Evolutionary conservation across 768 basidiomycete genomes (phyloP), one percentile per base, ranked within the genome.

Genomic region (Collybiopsis confluens): DNA sequence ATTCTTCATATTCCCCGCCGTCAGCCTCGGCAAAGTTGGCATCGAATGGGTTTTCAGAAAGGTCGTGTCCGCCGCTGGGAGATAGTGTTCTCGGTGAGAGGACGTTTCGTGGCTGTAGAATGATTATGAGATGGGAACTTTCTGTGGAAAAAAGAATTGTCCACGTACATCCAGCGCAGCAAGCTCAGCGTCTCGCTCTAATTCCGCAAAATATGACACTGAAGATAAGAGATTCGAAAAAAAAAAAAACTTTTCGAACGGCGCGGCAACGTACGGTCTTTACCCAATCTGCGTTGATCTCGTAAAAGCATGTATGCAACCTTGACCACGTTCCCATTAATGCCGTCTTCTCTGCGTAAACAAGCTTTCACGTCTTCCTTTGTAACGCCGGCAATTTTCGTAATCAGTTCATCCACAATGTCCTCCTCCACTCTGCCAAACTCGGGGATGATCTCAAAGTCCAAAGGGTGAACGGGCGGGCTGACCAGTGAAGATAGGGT

Each of bases 301-400:
- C 92, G 77, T 42, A 97, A 75, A 3, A 99, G 76, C 82, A 94
- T 85, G 69, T 98, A 99, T 0, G 96, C 94, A 6, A 99, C 94
- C 70, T 97, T 95, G 65, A 98, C 88, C 51, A 92, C 86, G 65
- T 98, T 97, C 36, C 94, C 91, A 56, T 87, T 85, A 38, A 82
- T 77, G 0, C 90, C 93, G 58, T 95, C 92, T 49, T 94, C 87
- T 59, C 84, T 73, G 56, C 88, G 79, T 57, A 98, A 69, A 63
- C 86, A 87, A 44, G 88, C 85, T 91, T 90, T 92, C 3, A 98
- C 82, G 58, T 94, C 92, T 2, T 92, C 88, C 68, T 84, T 83
- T 55, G 81, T 81, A 10, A 94, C 85, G 0, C 83, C 87, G 0
- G 78, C 69, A 74, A 98, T 86, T 54, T 84, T 78, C 16, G 69